Percentiles rank a stretch among this genome's conserved stretches.
These are phyloP conservation scores for Chlamydomonas sphaeroides DNA, from an alignment of 139 green algal species.

Conservation along the genomic window DNA sequence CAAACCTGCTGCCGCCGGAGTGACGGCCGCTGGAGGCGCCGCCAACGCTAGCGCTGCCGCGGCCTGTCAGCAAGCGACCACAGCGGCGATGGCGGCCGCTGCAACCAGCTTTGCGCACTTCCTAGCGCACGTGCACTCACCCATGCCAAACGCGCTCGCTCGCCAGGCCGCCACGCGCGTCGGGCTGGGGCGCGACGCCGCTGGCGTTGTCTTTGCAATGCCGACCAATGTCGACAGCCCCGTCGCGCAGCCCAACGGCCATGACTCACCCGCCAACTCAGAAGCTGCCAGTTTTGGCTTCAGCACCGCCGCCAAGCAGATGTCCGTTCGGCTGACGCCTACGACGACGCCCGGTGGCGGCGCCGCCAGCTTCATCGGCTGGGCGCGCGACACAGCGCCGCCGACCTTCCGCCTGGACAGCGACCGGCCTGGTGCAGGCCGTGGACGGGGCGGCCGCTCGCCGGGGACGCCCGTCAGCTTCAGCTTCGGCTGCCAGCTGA, in stretches of 20 bases:
- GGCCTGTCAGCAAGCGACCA: neutral
- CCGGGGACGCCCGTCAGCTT: constrained; percentile 21
- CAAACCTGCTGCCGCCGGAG: too few relatives aligned
- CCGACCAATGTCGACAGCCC: neutral
- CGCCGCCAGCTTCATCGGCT: constrained; percentile 19
- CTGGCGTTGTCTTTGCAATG: neutral
- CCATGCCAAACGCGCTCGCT: constrained; percentile 1
- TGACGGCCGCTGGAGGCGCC: too few relatives aligned
- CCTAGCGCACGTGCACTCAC: constrained; percentile 1
- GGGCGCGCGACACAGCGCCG: neutral
- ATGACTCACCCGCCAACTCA: constrained; percentile 15
- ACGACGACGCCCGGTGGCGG: neutral
- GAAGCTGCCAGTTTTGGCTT: constrained; percentile 31
- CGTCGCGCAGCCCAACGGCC: neutral
- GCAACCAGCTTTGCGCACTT: neutral
- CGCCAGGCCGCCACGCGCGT: too few relatives aligned
- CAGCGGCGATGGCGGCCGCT: neutral
- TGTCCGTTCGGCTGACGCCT: neutral
- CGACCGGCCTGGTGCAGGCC: neutral
- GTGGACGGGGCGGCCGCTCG: neutral
- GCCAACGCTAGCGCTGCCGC: neutral
- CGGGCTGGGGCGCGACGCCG: too few relatives aligned
- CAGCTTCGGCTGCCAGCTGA: constrained; percentile 30
- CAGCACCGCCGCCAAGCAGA: constrained; percentile 37
- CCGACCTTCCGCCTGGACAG: constrained; percentile 22